Evolutionary conservation across 768 basidiomycete species (phyloP).

Genomic region (Psilocybe azurescens): DNA sequence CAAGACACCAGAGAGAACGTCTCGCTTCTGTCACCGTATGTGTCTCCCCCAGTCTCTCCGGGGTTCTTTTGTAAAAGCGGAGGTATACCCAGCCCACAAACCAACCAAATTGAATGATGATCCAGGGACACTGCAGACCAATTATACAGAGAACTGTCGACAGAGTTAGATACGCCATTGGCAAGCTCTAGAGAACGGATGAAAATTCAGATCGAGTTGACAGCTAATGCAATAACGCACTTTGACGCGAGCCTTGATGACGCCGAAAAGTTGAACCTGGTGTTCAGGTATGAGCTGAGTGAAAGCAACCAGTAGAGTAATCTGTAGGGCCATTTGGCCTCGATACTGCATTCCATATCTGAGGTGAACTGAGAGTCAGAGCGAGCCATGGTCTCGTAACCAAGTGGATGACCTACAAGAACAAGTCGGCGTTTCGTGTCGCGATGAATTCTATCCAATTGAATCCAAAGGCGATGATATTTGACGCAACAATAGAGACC

Average conservation of each 20-base stretch:
- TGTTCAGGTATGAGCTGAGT: constrained; percentile 98
- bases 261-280: constrained; percentile 90
- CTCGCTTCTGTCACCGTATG: constrained; percentile 93
- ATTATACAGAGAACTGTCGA: constrained; percentile 85
- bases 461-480: constrained; percentile 86
- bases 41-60: constrained; percentile 65
- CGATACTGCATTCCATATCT: constrained; percentile 92
- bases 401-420: constrained; percentile 62
- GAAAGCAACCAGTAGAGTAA: constrained; percentile 91
- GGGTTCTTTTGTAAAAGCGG: constrained; percentile 94
- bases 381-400: neutral
- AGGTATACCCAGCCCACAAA: constrained; percentile 95
- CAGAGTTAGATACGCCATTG: constrained; percentile 93
- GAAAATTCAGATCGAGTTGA: neutral
- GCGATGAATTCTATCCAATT: constrained; percentile 87
- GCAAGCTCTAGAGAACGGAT: constrained; percentile 67
- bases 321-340: constrained; percentile 92
- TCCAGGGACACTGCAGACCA: constrained; percentile 89
- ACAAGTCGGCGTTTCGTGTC: constrained; percentile 71
- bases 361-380: constrained; percentile 7
- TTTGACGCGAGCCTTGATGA: constrained; percentile 89
- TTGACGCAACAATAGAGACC: constrained; percentile 78
- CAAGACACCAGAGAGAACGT: constrained; percentile 94
- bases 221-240: constrained; percentile 42
- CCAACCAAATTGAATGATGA: constrained; percentile 99